Evolutionary conservation across 345 rosid genomes (phyloP).

Genomic region (Combretum micranthum): DNA sequence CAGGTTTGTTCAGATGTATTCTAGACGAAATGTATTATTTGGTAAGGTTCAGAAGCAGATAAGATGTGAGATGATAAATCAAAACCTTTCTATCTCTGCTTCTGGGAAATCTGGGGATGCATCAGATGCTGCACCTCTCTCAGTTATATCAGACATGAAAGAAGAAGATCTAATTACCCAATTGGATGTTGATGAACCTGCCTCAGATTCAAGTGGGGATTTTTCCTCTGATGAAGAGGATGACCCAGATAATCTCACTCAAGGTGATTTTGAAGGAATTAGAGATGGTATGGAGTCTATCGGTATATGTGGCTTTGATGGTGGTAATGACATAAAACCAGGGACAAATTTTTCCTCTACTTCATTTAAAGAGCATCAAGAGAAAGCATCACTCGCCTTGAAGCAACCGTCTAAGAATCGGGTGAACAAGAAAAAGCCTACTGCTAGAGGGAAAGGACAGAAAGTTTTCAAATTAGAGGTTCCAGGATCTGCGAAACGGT

Average conservation of each 20-base stretch:
- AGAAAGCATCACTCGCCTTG: neutral
- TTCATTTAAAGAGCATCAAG: conserved; percentile 6
- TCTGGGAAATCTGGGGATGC: conserved; percentile 18
- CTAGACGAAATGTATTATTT: conserved; percentile 42
- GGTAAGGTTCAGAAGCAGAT: conserved; percentile 74
- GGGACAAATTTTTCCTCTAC: conserved; percentile 2
- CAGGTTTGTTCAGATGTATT: conserved; percentile 69
- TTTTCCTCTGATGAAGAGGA: conserved; percentile 5
- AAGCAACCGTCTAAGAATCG: neutral
- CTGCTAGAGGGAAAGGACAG: conserved; percentile 5
- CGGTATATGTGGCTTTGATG: conserved; percentile 12
- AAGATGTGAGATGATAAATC: conserved; percentile 44
- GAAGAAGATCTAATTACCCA: conserved; percentile 20
- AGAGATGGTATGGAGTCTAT: conserved; percentile 24
- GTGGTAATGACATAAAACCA: conserved; percentile 3
- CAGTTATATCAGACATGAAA: neutral
- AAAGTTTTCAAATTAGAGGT: conserved; percentile 8
- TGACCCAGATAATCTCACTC: conserved; percentile 3
- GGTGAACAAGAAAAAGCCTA: neutral
- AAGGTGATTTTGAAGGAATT: conserved; percentile 19
- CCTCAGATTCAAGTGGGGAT: conserved; percentile 7
- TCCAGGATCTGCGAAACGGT: conserved; percentile 19
- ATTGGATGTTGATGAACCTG: neutral
- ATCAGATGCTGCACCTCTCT: conserved; percentile 12
- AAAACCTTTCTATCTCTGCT: conserved; percentile 18